Conservation (phyloP, 2,329 filamentous ascomycete genomes). For the Sporothrix dimorphospora region DNA sequence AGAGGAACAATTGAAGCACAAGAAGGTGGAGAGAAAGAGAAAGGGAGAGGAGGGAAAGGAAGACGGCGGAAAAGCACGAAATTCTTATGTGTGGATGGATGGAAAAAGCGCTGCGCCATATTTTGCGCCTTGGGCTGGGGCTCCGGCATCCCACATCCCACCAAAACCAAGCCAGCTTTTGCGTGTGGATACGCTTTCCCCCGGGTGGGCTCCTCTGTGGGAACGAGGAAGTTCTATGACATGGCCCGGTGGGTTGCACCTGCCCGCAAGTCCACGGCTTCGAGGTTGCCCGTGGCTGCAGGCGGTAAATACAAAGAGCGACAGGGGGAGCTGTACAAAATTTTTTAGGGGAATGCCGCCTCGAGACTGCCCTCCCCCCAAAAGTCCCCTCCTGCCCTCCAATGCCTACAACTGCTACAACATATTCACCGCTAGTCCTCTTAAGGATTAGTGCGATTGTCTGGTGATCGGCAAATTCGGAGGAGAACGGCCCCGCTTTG, state of each 20-base stretch:
- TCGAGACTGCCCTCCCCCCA: not conserved
- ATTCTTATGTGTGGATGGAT: constrained; percentile 24
- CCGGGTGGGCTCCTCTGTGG: constrained; percentile 1
- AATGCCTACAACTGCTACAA: not conserved
- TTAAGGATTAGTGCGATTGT: not conserved
- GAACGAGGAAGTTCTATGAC: not conserved
- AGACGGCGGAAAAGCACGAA: constrained; percentile 26
- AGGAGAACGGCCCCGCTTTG: constrained; percentile 32
- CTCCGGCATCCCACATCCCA: constrained; percentile 9
- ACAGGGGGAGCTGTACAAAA: not conserved
- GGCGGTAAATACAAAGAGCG: not conserved
- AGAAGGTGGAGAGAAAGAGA: constrained; percentile 13
- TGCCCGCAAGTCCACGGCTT: not conserved
- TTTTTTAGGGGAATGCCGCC: not conserved
- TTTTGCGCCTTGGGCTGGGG: constrained; percentile 16
- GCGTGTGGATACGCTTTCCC: constrained; percentile 18
- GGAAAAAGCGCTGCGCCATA: constrained; percentile 27
- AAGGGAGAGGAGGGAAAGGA: constrained; percentile 16
- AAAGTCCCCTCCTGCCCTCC: constrained; percentile 5
- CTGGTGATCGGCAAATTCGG: constrained; percentile 30
- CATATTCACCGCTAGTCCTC: constrained; percentile 25
- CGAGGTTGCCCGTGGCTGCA: not conserved
- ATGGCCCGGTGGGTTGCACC: constrained; percentile 1
- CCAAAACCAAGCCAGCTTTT: constrained; percentile 4
- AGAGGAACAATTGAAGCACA: not conserved